Base-by-base conservation (phyloP, 768 basidiomycete species). In the Pulveroboletus frians region DNA sequence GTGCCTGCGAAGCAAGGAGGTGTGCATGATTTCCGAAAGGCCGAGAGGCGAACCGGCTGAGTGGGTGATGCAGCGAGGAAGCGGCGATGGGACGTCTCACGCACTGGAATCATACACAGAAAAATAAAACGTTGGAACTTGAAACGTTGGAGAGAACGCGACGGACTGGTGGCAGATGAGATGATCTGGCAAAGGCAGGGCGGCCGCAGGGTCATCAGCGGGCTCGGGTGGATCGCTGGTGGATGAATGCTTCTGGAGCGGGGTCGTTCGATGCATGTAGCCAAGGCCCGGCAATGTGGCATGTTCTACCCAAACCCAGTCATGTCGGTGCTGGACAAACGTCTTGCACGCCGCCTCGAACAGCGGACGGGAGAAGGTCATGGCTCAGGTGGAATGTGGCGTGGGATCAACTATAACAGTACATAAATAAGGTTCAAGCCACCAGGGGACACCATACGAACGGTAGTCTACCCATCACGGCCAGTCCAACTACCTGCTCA, bases 101-200 rank as follows among this genome's bases (percentile, higher is more conserved):
- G 64, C 61, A 92, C 92, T 78, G 39, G 76, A 64, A 57, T 80
- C 74, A 53, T 84, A 76, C 13, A 86, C 67, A 4, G 79, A 77
- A 67, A 94, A 92, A 69, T 92, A 93, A 60, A 95, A 85, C 1
- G 82, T 77, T 7, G 92, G 92, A 2, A 90, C 88, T 58, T 77
- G 80, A 62, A 85, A 95, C 0, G 87, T 85, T 9, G 84, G 70
- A 23, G 90, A 92, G 63, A 80, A 85, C 29, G 83, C 84, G 46
- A 94, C 70, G 51, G 80, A 84, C 66, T 92, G 85, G 40, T 70
- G 68, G 53, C 74, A 81, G 31, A 65, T 72, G 35, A 87, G 55
- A 36, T 66, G 57, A 45, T 72, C 68, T 26, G 53, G 44, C 46
- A 55, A 37, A 10, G 57, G 40, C 14, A 56, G 8, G 13, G 70